Conservation (phyloP, 73 alveolate species). For the Stentor roeselii region DNA sequence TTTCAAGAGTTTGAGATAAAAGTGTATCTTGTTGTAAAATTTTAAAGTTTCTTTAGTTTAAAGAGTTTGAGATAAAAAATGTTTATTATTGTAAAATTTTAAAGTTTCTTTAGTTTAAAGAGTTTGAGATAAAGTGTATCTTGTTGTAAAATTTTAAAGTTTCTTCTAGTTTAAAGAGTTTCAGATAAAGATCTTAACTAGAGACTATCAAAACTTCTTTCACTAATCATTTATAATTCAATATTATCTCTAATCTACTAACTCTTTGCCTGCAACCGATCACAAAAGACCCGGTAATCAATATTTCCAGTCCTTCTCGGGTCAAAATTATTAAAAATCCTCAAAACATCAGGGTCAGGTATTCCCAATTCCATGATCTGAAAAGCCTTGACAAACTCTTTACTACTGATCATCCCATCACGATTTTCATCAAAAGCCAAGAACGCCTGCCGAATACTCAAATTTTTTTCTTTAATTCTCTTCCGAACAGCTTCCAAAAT, state of each 20-base stretch:
- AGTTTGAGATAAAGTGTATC: too few species aligned
- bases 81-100: too few species aligned
- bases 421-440: constrained; percentile 39
- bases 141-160: too few species aligned
- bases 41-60: too few species aligned
- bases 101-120: too few species aligned
- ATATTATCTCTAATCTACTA: too few species aligned
- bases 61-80: too few species aligned
- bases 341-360: neutral
- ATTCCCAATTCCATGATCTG: constrained; percentile 14
- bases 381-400: constrained; percentile 40
- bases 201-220: too few species aligned
- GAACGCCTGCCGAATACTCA: constrained; percentile 34
- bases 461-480: constrained; percentile 31
- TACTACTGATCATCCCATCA: constrained; percentile 37
- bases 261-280: neutral
- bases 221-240: too few species aligned
- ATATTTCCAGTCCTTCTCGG: neutral
- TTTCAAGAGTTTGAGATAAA: too few species aligned
- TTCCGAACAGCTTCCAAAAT: neutral
- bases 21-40: too few species aligned
- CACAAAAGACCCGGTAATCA: neutral
- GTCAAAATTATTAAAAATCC: neutral
- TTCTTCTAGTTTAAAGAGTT: neutral
- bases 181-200: neutral